Conservation (phyloP, 2,329 filamentous ascomycete genomes). For the Colletotrichum sp. region DNA sequence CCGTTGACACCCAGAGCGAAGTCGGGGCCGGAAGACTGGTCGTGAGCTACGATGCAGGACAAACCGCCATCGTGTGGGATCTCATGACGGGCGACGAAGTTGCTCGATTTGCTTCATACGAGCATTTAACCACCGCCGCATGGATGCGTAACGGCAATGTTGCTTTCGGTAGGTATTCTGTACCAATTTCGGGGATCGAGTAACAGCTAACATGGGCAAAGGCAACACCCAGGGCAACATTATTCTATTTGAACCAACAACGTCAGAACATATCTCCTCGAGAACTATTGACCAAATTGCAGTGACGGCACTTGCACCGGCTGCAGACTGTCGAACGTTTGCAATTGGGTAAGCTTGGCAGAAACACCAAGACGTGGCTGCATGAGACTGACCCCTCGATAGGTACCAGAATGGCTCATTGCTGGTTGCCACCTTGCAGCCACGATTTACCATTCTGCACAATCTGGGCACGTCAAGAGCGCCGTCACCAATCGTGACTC, state of each 20-base stretch:
- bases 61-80: conserved; percentile 97
- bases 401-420: conserved; percentile 97
- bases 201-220: conserved; percentile 41
- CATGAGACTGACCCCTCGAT: conserved; percentile 17
- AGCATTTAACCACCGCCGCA: conserved; percentile 79
- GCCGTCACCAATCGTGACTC: conserved; percentile 83
- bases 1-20: conserved; percentile 91
- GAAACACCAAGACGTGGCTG: not conserved
- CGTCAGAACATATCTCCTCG: conserved; percentile 89
- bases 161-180: conserved; percentile 77
- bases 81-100: conserved; percentile 89
- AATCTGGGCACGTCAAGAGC: conserved; percentile 83
- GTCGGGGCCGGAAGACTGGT: conserved; percentile 82
- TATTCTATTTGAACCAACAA: conserved; percentile 91
- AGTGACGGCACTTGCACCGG: conserved; percentile 90
- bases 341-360: conserved; percentile 77
- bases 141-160: conserved; percentile 99
- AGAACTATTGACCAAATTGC: conserved; percentile 91
- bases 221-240: conserved; percentile 93
- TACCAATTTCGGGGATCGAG: conserved; percentile 9
- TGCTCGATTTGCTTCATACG: conserved; percentile 90
- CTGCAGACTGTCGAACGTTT: conserved; percentile 89
- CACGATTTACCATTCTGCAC: conserved; percentile 91
- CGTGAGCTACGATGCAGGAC: conserved; percentile 89
- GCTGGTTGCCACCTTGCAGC: conserved; percentile 85